Evolutionary conservation across 306 rosid species (phyloP), one percentile per base, ranked within the genome.

Genomic region (Trifolium repens): DNA sequence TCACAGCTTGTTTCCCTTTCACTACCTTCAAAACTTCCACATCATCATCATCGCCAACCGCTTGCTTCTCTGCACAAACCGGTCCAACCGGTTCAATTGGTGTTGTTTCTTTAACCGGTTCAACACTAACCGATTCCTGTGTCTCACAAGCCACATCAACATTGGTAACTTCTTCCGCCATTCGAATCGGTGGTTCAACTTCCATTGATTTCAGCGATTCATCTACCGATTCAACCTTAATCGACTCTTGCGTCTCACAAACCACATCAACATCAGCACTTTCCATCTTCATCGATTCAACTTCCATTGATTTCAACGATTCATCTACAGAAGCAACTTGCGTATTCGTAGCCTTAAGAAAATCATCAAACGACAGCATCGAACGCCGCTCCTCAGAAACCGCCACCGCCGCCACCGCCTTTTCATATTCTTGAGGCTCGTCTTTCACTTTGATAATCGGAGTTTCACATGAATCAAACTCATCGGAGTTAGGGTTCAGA

Each of bases 311-410:
- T 16, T 64, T 78, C 34, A 77, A 34, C 53, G 27, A 50, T 2
- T 87, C 88, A 2, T 78, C 87, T 27, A 39, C 60, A n/a, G 85
- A 43, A 12, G 75, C 66, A 24, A 80, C 84, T 40, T 64, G 64
- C 5, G 84, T 39, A 35, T 78, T 61, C 2, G 89, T 81, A 9
- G 52, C 69, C 46, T 66, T 58, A 2, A 85, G 82, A 67, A 80
- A 80, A 4, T 62, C 78, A 0, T 72, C 84, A 1, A 76, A 67
- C 61, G 42, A 9, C 2, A 17, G 2, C 40, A 30, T 67, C 1
- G 64, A 65, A 32, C 65, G 54, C 10, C 2, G 9, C 10, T 26
- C 6, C 1, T 40, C 58, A 1, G 27, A 22, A 53, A 67, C 54
- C 5, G 3, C 9, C 22, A 3, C 52, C 24, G 5, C 19, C 43